These are phyloP conservation scores for Termitomyces sp. DNA, from an alignment of 1,284 basidiomycete genomes.

Conservation along the genomic window DNA sequence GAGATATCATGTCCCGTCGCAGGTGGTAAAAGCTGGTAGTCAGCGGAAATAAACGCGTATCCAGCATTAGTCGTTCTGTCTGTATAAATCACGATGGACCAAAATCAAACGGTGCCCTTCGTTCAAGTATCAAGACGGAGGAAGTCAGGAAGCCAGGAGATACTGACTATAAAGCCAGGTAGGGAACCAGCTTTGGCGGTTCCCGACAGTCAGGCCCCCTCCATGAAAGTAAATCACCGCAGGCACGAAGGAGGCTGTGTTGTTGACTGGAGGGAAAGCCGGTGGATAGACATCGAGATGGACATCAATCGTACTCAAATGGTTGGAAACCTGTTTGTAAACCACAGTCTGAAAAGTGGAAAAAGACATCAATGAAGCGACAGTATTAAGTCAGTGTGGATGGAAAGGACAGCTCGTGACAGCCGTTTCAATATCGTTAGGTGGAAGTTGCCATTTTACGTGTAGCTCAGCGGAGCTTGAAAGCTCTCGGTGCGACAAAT, in stretches of 20 bases:
- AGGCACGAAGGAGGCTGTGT: constrained; percentile 24
- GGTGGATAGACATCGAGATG: constrained; percentile 32
- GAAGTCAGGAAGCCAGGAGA: neutral
- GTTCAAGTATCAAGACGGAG: constrained; percentile 11
- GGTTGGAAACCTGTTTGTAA: constrained; percentile 7
- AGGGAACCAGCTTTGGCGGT: constrained; percentile 56
- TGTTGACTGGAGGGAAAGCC: neutral
- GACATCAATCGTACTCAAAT: constrained; percentile 10
- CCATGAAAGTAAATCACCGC: constrained; percentile 60
- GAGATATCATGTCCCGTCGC: constrained; percentile 52
- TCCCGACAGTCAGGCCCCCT: constrained; percentile 56
- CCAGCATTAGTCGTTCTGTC: constrained; percentile 41
- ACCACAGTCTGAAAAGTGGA: neutral
- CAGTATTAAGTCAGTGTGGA: neutral
- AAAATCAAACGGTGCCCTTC: neutral
- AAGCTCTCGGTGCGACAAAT: no score
- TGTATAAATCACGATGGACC: constrained; percentile 18
- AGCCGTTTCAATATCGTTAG: no score
- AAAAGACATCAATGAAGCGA: neutral
- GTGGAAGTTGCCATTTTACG: no score
- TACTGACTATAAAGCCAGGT: constrained; percentile 52
- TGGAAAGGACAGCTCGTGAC: neutral
- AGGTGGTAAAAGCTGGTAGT: constrained; percentile 57
- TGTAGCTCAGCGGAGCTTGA: no score
- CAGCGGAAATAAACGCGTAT: constrained; percentile 53